Conservation (phyloP, 768 basidiomycete species). For the Crucibulum laeve region DNA sequence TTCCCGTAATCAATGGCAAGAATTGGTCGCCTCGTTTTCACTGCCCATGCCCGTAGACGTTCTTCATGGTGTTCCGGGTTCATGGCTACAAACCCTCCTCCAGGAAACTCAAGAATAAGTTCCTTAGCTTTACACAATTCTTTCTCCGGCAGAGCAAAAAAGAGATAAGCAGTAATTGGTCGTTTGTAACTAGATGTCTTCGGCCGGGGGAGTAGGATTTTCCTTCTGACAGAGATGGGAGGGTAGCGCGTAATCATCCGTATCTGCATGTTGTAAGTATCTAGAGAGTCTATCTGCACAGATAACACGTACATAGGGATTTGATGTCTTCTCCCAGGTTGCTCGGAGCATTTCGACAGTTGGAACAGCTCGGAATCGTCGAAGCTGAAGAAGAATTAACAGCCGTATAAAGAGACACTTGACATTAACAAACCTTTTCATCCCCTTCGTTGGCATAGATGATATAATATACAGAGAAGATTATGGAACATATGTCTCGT, state of each 20-base stretch:
- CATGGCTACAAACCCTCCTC: slow-evolving; percentile 97
- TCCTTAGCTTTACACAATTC: slow-evolving; percentile 68
- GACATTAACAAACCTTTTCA: slow-evolving; percentile 67
- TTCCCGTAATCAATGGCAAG: slow-evolving; percentile 93
- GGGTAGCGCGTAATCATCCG: slow-evolving; percentile 64
- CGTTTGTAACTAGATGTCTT: slow-evolving; percentile 69
- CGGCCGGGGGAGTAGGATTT: slow-evolving; percentile 82
- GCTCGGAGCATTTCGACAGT: slow-evolving; percentile 94
- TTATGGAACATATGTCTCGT: slow-evolving; percentile 77
- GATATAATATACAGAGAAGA: slow-evolving; percentile 90
- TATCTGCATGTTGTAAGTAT: slow-evolving; percentile 39
- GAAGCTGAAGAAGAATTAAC: slow-evolving; percentile 51
- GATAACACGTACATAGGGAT: slow-evolving; percentile 72
- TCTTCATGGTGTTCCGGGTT: slow-evolving; percentile 96
- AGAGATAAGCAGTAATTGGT: slow-evolving; percentile 81
- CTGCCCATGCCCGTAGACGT: slow-evolving; percentile 82
- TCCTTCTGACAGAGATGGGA: slow-evolving; percentile 57
- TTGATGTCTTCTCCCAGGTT: slow-evolving; percentile 96
- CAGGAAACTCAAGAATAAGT: slow-evolving; percentile 88
- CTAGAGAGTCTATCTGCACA: slow-evolving; percentile 3
- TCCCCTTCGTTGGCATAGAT: slow-evolving; percentile 85
- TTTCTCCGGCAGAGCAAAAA: slow-evolving; percentile 66
- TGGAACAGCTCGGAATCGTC: slow-evolving; percentile 86
- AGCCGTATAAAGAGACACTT: slow-evolving; percentile 50
- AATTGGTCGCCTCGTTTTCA: slow-evolving; percentile 71